These are phyloP conservation scores for Penicillium sp. DNA, from an alignment of 2,329 filamentous ascomycete genomes.

Conservation along the genomic window DNA sequence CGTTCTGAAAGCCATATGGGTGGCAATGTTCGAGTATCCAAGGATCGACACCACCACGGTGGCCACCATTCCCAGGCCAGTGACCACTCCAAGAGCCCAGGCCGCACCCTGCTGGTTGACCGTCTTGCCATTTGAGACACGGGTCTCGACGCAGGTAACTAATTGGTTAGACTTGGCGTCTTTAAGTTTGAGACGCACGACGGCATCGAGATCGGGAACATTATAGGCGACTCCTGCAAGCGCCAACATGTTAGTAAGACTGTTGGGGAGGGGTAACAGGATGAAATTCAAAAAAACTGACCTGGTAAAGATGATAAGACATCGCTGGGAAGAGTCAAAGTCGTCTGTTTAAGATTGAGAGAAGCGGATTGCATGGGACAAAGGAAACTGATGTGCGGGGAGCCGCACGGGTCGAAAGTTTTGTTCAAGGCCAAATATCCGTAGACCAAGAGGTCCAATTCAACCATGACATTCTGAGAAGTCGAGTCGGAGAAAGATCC, in stretches of 20 bases:
- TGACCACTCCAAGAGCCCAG: constrained; percentile 82
- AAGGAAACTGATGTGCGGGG: constrained; percentile 19
- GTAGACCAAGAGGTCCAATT: constrained; percentile 72
- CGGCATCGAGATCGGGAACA: constrained; percentile 56
- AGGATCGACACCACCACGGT: constrained; percentile 84
- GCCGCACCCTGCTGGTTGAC: constrained; percentile 83
- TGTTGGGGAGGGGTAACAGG: neutral
- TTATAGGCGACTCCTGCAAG: constrained; percentile 67
- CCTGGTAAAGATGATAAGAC: constrained; percentile 64
- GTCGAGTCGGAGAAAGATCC: constrained; percentile 77
- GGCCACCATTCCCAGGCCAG: constrained; percentile 72
- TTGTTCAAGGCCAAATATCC: constrained; percentile 66
- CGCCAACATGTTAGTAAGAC: constrained; percentile 4
- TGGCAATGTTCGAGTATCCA: constrained; percentile 87
- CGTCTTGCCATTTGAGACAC: constrained; percentile 37
- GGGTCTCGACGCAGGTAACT: constrained; percentile 29
- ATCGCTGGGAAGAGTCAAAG: constrained; percentile 12
- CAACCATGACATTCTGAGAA: constrained; percentile 74
- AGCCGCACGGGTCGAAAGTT: constrained; percentile 69
- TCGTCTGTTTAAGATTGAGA: constrained; percentile 34
- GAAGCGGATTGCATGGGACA: neutral
- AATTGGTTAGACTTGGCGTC: neutral
- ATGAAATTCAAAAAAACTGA: constrained; percentile 27
- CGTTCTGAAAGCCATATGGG: constrained; percentile 87
- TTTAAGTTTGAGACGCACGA: constrained; percentile 15